Base-by-base conservation (phyloP, 441 rosid species). In the Eruca vesicaria region DNA sequence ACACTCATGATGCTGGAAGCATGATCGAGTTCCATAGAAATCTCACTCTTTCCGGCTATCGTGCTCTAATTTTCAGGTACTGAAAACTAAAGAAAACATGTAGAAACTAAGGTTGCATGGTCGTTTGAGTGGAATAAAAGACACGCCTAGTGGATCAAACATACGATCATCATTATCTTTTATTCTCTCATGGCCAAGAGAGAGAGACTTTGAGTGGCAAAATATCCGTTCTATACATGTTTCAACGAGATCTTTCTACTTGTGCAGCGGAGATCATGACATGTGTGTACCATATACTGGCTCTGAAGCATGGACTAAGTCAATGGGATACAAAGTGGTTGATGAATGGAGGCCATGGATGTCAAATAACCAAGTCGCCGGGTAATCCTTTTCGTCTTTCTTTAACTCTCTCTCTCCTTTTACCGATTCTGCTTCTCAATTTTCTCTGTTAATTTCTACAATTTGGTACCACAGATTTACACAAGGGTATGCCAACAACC, bases 261-360 rank as follows among this genome's bases (percentile, higher is more conserved):
- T n/a, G n/a, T 45, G 77, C 80, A 95, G 97, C 4, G 99, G 96
- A 43, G 97, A 94, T 84, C 97, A 90, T 36, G 99, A 91, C 76
- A 82, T 91, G 98, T 88, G 93, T 63, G 91, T 95, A 71, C 99
- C 96, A 7, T 91, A 75, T 82, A 95, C 99, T 2, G 96, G 98
- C 2, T 88, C 90, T 50, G 82, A 92, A 85, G 99, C 98, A n/a
- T 92, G 97, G 98, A 95, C 99, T 15, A 85, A 83, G 80, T 82
- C 99, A 3, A 29, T 95, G 79, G 96, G 95, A 69, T 92, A 88
- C 59, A 78, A 84, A 50, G 79, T 89, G 45, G 72, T 85, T 15
- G 96, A 95, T 73, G 88, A 89, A 82, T 92, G 98, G 98, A 86
- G 97, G 72, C 79, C 94, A 43, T 92, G 98, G 98, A 38, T 66